A percentile compares a stretch with the other conserved stretches of the same genome.
These are phyloP conservation scores for Backusella westeae DNA, from an alignment of 192 early-diverging fungal genomes.

Conservation along the genomic window DNA sequence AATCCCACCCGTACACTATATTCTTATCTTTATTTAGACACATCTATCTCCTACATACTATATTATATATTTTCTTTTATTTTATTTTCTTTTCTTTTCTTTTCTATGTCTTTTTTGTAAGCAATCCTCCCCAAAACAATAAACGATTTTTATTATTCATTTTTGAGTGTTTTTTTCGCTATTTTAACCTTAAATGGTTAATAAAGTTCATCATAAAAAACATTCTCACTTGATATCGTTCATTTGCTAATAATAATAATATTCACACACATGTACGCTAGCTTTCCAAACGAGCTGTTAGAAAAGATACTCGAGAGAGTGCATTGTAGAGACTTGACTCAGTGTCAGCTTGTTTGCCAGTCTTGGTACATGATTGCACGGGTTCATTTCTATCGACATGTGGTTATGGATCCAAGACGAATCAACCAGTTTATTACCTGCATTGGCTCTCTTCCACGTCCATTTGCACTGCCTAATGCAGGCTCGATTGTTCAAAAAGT, in stretches of 20 bases:
- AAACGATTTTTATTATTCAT: too few relatives aligned
- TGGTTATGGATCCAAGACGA: neutral
- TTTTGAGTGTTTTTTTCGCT: neutral
- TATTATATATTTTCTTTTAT: neutral
- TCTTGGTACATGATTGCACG: neutral
- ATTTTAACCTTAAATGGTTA: neutral
- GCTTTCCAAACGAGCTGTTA: neutral
- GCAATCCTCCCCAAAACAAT: neutral
- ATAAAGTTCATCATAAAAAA: neutral
- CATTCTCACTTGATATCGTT: neutral
- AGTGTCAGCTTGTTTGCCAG: neutral
- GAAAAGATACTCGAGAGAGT: conserved; percentile 1
- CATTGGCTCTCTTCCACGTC: neutral
- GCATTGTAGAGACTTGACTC: neutral
- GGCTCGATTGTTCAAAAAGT: neutral
- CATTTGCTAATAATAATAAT: neutral
- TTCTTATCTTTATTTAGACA: neutral
- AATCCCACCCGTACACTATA: neutral
- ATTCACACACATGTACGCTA: neutral
- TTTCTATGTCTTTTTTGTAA: neutral
- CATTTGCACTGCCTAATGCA: neutral
- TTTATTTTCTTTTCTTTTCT: neutral
- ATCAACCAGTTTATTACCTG: neutral
- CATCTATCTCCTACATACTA: neutral
- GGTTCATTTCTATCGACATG: neutral